Evolutionary conservation across 2,329 filamentous ascomycete genomes (phyloP), one percentile per base, ranked within the genome.

Genomic region (Pseudovirgaria hyperparasitica): DNA sequence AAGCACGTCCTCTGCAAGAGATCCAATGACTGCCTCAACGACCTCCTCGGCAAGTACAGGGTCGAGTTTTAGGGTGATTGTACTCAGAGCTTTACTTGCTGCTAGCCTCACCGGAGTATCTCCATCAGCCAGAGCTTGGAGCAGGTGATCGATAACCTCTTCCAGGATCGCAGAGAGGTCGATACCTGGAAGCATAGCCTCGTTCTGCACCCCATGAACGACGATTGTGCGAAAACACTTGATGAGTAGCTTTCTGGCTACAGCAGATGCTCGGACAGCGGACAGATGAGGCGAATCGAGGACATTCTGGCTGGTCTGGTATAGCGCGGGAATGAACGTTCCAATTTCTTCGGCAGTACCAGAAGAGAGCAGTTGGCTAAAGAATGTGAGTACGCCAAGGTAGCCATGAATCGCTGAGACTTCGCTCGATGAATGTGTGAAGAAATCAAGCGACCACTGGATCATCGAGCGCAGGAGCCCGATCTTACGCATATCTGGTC

Each of bases 81-180:
- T 69, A 52, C 85, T 92, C 23, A 96, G 68, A 4, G 85, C 81
- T 56, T 98, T 98, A 51, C 85, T 93, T 12, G 87, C 82, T 17
- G 87, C 80, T 41, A 93, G 72, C 19, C 90, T 69, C 9, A 98
- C 86, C 1, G 85, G 84, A 0, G 86, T 94, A 43, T 96, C 86
- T 33, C 82, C 81, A 50, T 98, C 90, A 2, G 74, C 74, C 2
- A 96, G 61, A 9, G 70, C 67, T 33, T 82, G 76, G 3, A 98
- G 65, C 3, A 94, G 65, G 42, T 81, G 75, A 28, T 85, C 80
- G 39, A 98, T 84, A 4, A 80, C 71, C 16, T 76, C 76, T 55
- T 96, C 87, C 10, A 92, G 30, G 52, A 47, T 41, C 11, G 43
- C 40, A 2, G 49, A 54, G 3, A 48, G 35, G 27, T 64, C 55